Percentiles rank a stretch among this genome's conserved stretches.
These are phyloP conservation scores for Gastrodia elata DNA, from an alignment of 106 monocot species.

Conservation along the genomic window DNA sequence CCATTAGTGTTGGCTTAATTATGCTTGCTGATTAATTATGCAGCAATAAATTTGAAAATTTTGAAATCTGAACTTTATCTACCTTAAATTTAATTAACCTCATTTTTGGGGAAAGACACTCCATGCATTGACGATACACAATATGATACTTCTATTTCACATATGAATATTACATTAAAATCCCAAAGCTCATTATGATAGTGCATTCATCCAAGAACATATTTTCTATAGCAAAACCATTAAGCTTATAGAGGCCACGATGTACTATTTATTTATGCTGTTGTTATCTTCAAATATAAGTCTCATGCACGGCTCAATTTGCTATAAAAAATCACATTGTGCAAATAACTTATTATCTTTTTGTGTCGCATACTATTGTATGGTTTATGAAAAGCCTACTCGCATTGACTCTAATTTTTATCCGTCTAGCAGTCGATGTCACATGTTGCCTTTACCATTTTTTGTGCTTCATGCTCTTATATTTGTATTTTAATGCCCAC, in stretches of 20 bases:
- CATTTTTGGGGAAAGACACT: background rate
- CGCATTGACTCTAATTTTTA: background rate
- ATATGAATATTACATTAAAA: too few relatives aligned
- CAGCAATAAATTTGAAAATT: background rate
- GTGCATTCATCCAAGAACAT: background rate
- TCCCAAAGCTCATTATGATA: too few relatives aligned
- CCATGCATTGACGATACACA: background rate
- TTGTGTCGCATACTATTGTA: background rate
- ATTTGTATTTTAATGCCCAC: background rate
- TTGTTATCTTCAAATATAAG: background rate
- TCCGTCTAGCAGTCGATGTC: background rate
- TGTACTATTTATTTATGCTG: background rate
- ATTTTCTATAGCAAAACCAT: background rate
- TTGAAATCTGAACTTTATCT: background rate
- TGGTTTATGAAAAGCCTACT: background rate
- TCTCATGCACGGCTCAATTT: background rate
- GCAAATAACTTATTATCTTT: background rate
- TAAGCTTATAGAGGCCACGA: background rate
- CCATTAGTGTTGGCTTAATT: background rate
- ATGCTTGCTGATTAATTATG: background rate
- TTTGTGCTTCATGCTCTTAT: background rate
- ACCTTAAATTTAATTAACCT: background rate
- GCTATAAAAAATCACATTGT: background rate
- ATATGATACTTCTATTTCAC: background rate
- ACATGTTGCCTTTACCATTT: background rate